Evolutionary conservation across 169 alveolate genomes (phyloP).

Genomic region (Sarcocystis neurona): DNA sequence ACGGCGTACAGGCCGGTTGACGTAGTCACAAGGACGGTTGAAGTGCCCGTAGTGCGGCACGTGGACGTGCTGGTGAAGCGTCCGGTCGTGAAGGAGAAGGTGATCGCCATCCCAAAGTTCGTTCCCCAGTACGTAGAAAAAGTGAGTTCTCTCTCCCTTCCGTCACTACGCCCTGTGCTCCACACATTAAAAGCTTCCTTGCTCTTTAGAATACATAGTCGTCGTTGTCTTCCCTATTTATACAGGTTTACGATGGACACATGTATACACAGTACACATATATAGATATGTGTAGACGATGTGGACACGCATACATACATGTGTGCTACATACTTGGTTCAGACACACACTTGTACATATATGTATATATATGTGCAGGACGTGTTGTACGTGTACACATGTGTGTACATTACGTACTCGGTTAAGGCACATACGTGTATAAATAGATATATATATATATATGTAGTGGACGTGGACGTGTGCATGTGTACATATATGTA

Average conservation of each 20-base stretch:
- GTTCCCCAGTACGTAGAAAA: conserved; percentile 84
- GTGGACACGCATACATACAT: not conserved
- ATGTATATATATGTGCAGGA: not conserved
- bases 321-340: not conserved
- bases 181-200: too few species aligned
- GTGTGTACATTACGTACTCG: too few species aligned
- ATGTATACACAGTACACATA: too few species aligned
- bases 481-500: too few species aligned
- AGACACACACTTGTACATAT: too few species aligned
- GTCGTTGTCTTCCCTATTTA: too few species aligned
- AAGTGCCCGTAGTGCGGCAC: conserved; percentile 58
- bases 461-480: conserved; percentile 18
- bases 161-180: too few species aligned
- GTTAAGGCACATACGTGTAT: too few species aligned
- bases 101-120: conserved; percentile 83
- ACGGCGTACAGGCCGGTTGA: conserved; percentile 90
- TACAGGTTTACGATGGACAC: too few species aligned
- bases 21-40: conserved; percentile 62
- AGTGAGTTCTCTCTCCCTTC: not conserved
- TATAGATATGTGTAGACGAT: not conserved
- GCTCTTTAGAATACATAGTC: too few species aligned
- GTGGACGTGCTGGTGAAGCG: conserved; percentile 69
- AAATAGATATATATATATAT: not conserved
- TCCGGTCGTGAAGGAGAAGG: conserved; percentile 83
- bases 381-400: too few species aligned